phyloP scores from a whole-genome alignment of 148 eudicot genomes.

The Camellia japonica region DNA sequence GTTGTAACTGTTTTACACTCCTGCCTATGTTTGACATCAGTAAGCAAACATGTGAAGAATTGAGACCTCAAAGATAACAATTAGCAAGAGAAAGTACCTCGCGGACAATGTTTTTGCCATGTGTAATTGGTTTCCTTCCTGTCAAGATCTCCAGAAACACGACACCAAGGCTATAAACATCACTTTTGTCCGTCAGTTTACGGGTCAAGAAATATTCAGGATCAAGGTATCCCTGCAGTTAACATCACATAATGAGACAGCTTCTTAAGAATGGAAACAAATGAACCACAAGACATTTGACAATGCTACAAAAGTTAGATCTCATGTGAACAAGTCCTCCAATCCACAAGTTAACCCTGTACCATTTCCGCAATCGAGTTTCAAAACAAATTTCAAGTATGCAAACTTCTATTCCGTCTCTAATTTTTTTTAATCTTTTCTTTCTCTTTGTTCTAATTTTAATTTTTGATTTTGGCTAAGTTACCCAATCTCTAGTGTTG shows the following conservation, averaged over 20 bases:
- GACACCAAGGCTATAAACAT: slow-evolving; percentile 82
- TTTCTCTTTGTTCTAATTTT: too few species aligned
- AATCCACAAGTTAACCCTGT: neutral
- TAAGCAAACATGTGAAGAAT: neutral
- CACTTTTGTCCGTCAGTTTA: slow-evolving; percentile 80
- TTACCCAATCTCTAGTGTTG: neutral
- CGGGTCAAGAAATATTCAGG: slow-evolving; percentile 84
- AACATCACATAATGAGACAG: neutral
- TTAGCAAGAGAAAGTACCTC: slow-evolving; percentile 45
- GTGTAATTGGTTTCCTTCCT: slow-evolving; percentile 67
- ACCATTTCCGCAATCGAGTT: neutral
- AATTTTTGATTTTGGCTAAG: too few species aligned
- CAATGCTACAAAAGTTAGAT: neutral
- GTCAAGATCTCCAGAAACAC: slow-evolving; percentile 83
- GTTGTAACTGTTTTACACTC: neutral
- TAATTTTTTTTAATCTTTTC: neutral
- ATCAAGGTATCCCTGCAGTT: slow-evolving; percentile 81
- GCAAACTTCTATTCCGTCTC: neutral
- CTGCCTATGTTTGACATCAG: neutral
- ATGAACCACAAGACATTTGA: neutral
- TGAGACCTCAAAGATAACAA: neutral
- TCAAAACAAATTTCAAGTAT: neutral
- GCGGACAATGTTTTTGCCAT: slow-evolving; percentile 77
- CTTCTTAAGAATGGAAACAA: neutral
- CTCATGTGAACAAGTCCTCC: neutral